Conservation (phyloP, 1,284 basidiomycete species). For the Porodaedalea pini region DNA sequence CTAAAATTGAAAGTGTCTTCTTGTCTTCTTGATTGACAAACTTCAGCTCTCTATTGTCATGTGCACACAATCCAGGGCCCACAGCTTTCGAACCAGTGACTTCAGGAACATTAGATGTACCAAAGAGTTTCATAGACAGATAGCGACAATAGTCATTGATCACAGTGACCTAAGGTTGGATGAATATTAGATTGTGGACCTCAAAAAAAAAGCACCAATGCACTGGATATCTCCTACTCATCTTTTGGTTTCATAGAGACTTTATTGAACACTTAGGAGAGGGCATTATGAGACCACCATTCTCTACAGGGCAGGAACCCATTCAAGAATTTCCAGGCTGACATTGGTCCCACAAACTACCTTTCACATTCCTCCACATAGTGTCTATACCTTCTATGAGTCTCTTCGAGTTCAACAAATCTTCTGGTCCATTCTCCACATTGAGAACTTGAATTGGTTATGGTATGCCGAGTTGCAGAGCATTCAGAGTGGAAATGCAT, state of each 20-base stretch:
- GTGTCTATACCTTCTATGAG: no score
- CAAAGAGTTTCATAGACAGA: background rate
- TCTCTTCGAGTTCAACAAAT: no score
- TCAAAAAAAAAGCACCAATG: background rate
- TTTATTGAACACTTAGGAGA: background rate
- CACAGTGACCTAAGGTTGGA: background rate
- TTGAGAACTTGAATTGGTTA: no score
- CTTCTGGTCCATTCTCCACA: no score
- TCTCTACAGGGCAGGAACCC: background rate
- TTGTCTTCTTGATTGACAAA: no score
- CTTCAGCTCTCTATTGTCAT: background rate
- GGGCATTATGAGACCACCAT: background rate
- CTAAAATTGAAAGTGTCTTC: background rate
- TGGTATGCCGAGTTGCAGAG: no score
- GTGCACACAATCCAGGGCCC: no score
- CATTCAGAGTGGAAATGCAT: no score
- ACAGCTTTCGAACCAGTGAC: background rate
- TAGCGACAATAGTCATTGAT: background rate
- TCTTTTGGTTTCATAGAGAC: background rate
- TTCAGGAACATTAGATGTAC: background rate
- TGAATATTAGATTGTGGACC: no score
- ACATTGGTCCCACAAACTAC: constrained; percentile 2
- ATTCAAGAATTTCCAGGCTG: background rate
- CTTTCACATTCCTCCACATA: no score
- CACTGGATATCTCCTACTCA: background rate